phyloP scores from a whole-genome alignment of 2,329 filamentous ascomycete species.

The Rutstroemia sp. region DNA sequence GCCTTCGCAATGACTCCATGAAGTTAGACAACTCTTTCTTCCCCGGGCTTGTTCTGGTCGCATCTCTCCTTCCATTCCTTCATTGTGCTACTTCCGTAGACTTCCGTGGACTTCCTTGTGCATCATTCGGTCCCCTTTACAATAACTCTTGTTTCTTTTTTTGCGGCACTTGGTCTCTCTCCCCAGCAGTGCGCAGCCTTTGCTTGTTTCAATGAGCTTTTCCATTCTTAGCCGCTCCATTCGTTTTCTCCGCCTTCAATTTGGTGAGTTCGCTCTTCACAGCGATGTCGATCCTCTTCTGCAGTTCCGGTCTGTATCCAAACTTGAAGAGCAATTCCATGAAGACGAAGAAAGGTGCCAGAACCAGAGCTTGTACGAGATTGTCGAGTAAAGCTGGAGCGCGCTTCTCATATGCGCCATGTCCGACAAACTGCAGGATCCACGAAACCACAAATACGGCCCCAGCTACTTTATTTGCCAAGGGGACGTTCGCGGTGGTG shows the following conservation, averaged over 20 bases:
- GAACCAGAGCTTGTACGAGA: slow-evolving; percentile 80
- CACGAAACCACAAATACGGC: slow-evolving; percentile 68
- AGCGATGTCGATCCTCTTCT: slow-evolving; percentile 68
- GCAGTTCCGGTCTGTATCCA: slow-evolving; percentile 84
- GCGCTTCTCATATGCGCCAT: slow-evolving; percentile 80
- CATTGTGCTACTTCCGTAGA: too few species aligned
- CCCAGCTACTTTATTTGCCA: slow-evolving; percentile 50
- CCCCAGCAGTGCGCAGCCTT: not conserved
- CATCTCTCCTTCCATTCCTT: too few species aligned
- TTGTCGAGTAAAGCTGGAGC: slow-evolving; percentile 89
- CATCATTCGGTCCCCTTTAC: not conserved
- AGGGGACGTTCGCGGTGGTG: slow-evolving; percentile 40
- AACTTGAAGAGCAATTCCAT: slow-evolving; percentile 86
- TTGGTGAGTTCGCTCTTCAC: slow-evolving; percentile 73
- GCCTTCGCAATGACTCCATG: not conserved
- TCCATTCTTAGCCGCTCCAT: slow-evolving; percentile 37
- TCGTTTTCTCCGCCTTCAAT: slow-evolving; percentile 51
- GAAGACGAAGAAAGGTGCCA: slow-evolving; percentile 96
- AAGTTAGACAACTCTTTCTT: not conserved
- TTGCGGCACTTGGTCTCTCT: not conserved
- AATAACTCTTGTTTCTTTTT: not conserved
- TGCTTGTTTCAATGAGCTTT: slow-evolving; percentile 38
- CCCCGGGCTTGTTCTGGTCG: not conserved
- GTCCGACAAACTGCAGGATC: slow-evolving; percentile 86
- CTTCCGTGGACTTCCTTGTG: too few species aligned